phyloP scores from a whole-genome alignment of 192 early-diverging fungal species.

The Jimgerdemannia lactiflua region DNA sequence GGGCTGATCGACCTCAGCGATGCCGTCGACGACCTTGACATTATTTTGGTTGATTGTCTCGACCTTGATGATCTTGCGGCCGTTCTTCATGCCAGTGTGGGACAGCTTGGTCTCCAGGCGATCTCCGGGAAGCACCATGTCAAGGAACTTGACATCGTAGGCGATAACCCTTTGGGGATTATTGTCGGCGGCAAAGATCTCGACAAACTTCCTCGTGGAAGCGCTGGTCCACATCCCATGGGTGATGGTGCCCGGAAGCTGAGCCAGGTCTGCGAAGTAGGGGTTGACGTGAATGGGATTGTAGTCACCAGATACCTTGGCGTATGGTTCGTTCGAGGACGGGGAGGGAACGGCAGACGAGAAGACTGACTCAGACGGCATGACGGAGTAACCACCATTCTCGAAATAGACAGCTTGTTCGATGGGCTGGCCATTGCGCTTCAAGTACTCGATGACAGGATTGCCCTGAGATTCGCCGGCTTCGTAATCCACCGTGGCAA shows the following conservation, averaged over 20 bases:
- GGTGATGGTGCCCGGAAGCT: conserved; percentile 90
- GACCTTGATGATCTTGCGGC: conserved; percentile 92
- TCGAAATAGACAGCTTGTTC: conserved; percentile 89
- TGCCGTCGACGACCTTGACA: conserved; percentile 79
- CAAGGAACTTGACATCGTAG: conserved; percentile 86
- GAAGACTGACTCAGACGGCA: conserved; percentile 81
- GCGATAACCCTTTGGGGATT: conserved; percentile 82
- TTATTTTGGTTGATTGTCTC: conserved; percentile 86
- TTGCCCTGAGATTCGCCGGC: conserved; percentile 78
- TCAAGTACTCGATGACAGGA: conserved; percentile 86
- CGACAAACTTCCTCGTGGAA: conserved; percentile 92
- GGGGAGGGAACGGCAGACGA: conserved; percentile 86
- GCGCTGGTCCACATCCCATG: conserved; percentile 99
- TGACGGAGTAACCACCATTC: conserved; percentile 89
- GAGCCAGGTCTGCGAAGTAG: conserved; percentile 89
- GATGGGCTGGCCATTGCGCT: conserved; percentile 80
- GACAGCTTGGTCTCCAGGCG: conserved; percentile 85
- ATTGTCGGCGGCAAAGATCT: conserved; percentile 93
- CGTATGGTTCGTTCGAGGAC: conserved; percentile 85
- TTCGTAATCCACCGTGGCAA: conserved; percentile 79
- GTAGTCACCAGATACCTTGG: conserved; percentile 83
- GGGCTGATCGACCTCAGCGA: conserved; percentile 93
- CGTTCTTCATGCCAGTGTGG: conserved; percentile 96
- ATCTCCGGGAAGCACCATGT: conserved; percentile 92
- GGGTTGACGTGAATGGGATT: conserved; percentile 97